Evolutionary conservation across 2,329 filamentous ascomycete species (phyloP).

Genomic region (Arachnomyces sp.): DNA sequence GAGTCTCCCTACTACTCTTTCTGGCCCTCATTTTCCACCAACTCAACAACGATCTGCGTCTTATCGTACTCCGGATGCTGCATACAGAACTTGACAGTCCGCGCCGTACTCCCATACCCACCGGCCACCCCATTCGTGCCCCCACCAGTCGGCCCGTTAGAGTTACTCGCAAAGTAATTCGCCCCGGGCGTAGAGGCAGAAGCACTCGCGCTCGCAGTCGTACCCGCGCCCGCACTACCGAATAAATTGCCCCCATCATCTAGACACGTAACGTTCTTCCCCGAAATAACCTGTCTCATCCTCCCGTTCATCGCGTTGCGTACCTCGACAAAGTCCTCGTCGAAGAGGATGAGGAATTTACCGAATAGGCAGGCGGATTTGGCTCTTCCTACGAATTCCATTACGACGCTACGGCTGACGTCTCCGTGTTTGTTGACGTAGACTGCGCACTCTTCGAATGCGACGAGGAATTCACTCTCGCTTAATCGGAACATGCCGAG

Average conservation of each 20-base stretch:
- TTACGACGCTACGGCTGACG: constrained; percentile 84
- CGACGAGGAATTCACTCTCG: constrained; percentile 84
- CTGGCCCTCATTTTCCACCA: constrained; percentile 86
- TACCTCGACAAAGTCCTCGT: constrained; percentile 94
- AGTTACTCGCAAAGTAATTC: constrained; percentile 21
- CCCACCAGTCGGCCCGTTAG: constrained; percentile 33
- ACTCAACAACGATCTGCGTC: constrained; percentile 81
- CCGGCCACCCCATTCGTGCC: constrained; percentile 24
- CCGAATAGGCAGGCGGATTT: constrained; percentile 82
- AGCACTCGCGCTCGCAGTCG: constrained; percentile 32
- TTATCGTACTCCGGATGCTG: constrained; percentile 81
- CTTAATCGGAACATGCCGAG: constrained; percentile 95
- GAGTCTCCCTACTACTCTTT: constrained; percentile 35
- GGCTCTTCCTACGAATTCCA: constrained; percentile 97
- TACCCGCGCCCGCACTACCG: constrained; percentile 30
- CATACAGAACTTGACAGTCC: constrained; percentile 91
- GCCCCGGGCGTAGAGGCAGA: constrained; percentile 8
- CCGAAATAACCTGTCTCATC: constrained; percentile 86
- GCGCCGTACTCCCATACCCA: constrained; percentile 35
- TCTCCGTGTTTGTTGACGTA: constrained; percentile 98
- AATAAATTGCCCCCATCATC: constrained; percentile 63
- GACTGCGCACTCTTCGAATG: constrained; percentile 92
- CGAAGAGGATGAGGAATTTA: constrained; percentile 86
- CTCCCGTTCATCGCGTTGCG: constrained; percentile 94
- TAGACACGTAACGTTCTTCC: constrained; percentile 79